Conservation (phyloP, 768 basidiomycete genomes). For the Atractiella rhizophila region DNA sequence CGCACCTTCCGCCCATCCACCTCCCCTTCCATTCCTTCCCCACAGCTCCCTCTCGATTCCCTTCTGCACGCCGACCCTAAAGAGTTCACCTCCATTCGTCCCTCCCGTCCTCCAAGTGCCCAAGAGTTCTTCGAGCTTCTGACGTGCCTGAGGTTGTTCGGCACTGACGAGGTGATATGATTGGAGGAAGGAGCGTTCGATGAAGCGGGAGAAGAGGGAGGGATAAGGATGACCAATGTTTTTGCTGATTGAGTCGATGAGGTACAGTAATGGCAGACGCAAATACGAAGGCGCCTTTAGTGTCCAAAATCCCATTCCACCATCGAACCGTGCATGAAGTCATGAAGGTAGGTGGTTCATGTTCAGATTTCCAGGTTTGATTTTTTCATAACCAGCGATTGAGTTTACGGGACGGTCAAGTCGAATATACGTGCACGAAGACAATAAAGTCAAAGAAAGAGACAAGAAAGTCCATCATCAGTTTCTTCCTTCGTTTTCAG, state of each 20-base stretch:
- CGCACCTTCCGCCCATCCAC: not conserved
- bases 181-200: slow-evolving; percentile 59
- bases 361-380: too few species aligned
- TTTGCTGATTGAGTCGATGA: slow-evolving; percentile 89
- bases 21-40: slow-evolving; percentile 13
- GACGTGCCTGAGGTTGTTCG: slow-evolving; percentile 21
- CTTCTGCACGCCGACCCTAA: slow-evolving; percentile 51
- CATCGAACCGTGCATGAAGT: too few species aligned
- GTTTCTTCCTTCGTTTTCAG: too few species aligned
- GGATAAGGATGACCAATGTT: slow-evolving; percentile 87
- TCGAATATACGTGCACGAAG: too few species aligned
- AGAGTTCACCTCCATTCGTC: slow-evolving; percentile 54
- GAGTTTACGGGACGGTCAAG: too few species aligned
- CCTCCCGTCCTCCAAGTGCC: slow-evolving; percentile 79
- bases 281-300: too few species aligned
- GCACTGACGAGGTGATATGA: slow-evolving; percentile 70
- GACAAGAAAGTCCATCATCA: too few species aligned
- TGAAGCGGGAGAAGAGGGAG: slow-evolving; percentile 51
- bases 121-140: slow-evolving; percentile 98
- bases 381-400: too few species aligned
- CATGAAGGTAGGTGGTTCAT: too few species aligned
- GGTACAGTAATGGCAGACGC: slow-evolving; percentile 79
- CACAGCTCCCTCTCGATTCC: slow-evolving; percentile 40
- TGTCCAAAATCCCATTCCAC: too few species aligned
- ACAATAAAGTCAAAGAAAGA: too few species aligned